Conservation (phyloP, 306 rosid species). For the Fragaria ananassa region DNA sequence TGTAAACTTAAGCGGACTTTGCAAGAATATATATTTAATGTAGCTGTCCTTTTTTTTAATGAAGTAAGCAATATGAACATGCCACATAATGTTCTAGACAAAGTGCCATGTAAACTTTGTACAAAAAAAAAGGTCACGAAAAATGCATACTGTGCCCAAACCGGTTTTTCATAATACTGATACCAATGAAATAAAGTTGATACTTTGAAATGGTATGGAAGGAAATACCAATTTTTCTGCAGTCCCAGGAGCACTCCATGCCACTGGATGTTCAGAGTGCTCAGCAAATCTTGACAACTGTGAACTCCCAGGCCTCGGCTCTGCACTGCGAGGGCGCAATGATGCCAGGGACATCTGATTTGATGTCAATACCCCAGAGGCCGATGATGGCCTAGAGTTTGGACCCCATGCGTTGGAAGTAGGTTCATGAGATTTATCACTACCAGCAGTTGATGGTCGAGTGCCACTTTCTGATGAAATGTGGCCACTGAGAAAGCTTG, state of each 20-base stretch:
- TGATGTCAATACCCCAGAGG: constrained; percentile 75
- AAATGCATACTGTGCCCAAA: not conserved
- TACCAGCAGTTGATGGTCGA: constrained; percentile 88
- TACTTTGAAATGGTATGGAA: not conserved
- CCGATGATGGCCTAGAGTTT: constrained; percentile 92
- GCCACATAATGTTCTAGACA: not conserved
- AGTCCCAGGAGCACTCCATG: constrained; percentile 75
- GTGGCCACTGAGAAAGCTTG: constrained; percentile 72
- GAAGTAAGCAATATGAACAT: not conserved
- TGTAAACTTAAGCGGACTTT: not conserved
- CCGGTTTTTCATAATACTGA: not conserved
- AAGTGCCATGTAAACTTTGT: not conserved
- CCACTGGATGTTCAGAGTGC: constrained; percentile 62
- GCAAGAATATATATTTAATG: not conserved
- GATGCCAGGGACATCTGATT: constrained; percentile 63
- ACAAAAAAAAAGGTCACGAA: not conserved
- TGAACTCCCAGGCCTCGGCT: constrained; percentile 93
- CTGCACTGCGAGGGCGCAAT: constrained; percentile 95
- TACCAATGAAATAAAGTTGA: not conserved
- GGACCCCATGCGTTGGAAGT: constrained; percentile 63
- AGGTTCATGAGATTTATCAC: constrained; percentile 75
- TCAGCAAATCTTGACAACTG: constrained; percentile 97
- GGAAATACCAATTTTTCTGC: constrained; percentile 71
- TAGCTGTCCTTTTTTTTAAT: not conserved
- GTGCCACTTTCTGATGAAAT: constrained; percentile 94